Base-by-base conservation (phyloP, 2,329 filamentous ascomycete species). In the Balansia obtecta region DNA sequence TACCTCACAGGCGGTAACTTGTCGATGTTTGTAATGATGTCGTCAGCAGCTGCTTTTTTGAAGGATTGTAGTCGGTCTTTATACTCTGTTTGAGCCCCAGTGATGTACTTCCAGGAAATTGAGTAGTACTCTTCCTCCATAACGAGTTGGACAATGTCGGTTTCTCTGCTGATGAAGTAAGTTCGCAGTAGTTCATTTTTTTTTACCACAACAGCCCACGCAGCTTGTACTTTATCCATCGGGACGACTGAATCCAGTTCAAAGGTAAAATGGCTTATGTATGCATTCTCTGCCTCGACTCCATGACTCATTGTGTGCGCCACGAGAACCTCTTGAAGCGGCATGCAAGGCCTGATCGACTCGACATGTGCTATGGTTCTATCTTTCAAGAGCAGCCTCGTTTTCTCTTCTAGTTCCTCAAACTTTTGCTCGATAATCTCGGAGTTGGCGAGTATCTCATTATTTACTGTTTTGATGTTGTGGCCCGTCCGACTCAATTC, bases 191-290 rank as follows among this genome's bases (percentile, higher is more conserved):
- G 63, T 3, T 64, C 61, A 50, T 60, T 59, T 3, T 58, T 52
- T 15, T 44, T 46, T 13, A 54, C 52, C 1, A 60, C 54, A 3
- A 10, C 33, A 40, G 56, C 51, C 63, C 62, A 66, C 6, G 63
- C 59, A 2, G 47, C 48, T 33, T 51, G 54, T 2, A 67, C 46
- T 18, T 44, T 47, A 2, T 49, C 34, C 2, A 48, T 3, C 20
- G 63, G 54, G 1, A 63, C 45, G 32, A 51, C 38, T 1, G 53
- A 20, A 4, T 52, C 52, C 4, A 68, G 55, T 46, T 61, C 51
- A 20, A 67, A 56, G 7, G 54, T 50, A 18, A 67, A 54, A 42
- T 67, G 64, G 39, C 66, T 66, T 52, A 68, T 56, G 44, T 68
- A 68, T 27, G 63, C 58, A 2, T 58, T 56, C 7, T 55, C 55